Evolutionary conservation across 768 basidiomycete genomes (phyloP).

Genomic region (Mycena leptocephala): DNA sequence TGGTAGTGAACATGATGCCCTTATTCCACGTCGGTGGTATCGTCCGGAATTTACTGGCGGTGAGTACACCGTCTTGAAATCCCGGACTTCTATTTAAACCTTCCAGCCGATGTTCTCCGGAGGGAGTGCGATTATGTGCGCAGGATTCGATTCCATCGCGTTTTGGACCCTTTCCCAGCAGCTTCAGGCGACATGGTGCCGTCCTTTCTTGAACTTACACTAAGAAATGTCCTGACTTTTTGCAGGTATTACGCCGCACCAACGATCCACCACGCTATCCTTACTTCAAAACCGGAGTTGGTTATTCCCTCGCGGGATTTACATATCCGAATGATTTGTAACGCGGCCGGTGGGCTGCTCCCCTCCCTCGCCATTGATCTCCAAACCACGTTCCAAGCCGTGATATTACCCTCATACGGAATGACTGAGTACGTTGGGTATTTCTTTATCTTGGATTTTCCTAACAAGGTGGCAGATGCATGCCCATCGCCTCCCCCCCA

Average conservation of each 20-base stretch:
- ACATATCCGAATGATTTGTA: slow-evolving; percentile 63
- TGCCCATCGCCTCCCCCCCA: slow-evolving; percentile 66
- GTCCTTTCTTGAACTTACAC: background rate
- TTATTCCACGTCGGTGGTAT: slow-evolving; percentile 76
- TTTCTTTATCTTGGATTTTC: background rate
- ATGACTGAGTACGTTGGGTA: slow-evolving; percentile 63
- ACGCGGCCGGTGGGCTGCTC: slow-evolving; percentile 68
- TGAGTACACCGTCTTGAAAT: slow-evolving; percentile 7
- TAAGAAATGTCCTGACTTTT: no score
- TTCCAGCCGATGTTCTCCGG: slow-evolving; percentile 66
- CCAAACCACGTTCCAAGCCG: slow-evolving; percentile 65
- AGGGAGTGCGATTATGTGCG: slow-evolving; percentile 69
- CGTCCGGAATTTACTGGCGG: slow-evolving; percentile 69
- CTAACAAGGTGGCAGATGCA: slow-evolving; percentile 50
- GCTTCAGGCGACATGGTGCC: slow-evolving; percentile 66
- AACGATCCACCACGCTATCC: slow-evolving; percentile 67
- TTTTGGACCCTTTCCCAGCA: slow-evolving; percentile 63
- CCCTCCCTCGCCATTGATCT: slow-evolving; percentile 67
- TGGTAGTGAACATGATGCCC: slow-evolving; percentile 68
- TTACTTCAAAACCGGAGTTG: slow-evolving; percentile 53
- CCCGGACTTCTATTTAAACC: no score
- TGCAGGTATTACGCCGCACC: slow-evolving; percentile 67
- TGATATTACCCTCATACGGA: slow-evolving; percentile 73
- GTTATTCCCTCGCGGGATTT: slow-evolving; percentile 51
- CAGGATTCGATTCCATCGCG: slow-evolving; percentile 67